Evolutionary conservation across 2,329 filamentous ascomycete genomes (phyloP), one percentile per base, ranked within the genome.

Genomic region (Tetracladium maxilliforme): DNA sequence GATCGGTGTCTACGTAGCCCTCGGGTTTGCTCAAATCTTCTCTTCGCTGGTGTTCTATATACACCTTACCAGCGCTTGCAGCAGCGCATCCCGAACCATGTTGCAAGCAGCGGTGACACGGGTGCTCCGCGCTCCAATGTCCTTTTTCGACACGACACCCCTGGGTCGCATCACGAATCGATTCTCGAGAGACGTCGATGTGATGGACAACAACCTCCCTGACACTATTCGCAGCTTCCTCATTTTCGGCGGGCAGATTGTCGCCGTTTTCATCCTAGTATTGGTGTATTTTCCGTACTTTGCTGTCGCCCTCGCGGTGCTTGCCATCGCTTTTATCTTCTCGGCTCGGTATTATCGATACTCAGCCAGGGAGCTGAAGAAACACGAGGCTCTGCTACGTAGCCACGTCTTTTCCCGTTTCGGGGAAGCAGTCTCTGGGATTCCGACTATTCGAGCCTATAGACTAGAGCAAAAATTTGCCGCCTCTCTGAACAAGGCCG

Each of bases 181-280:
- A 3, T 82, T 86, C 44, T 81, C 78, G 1, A 60, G 74, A 4
- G 80, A 87, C 47, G 84, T 87, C 46, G 70, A 74, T 36, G 62
- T 71, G 19, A 65, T 86, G 24, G 80, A 87, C 44, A 74, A 74
- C 40, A 65, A 62, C 11, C 52, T 77, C 10, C 65, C 66, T 1
- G 71, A 76, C 32, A 60, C 67, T 2, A 70, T 76, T 44, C 63
- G 71, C 31, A 72, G 75, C n/a, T n/a, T 61, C 5, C 63, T 65
- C 3, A 65, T 75, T 22, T 72, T 76, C 42, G 56, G 64, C 25
- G 48, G 77, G 33, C 70, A 76, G 43, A 70, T 77, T 31, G 60
- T n/a, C n/a, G n/a, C n/a, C n/a, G n/a, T n/a, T n/a, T n/a, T n/a
- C n/a, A n/a, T n/a, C n/a, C n/a, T n/a, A n/a, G n/a, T n/a, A n/a